Base-by-base conservation (phyloP, 768 basidiomycete genomes). In the Melanogaster broomeanus region DNA sequence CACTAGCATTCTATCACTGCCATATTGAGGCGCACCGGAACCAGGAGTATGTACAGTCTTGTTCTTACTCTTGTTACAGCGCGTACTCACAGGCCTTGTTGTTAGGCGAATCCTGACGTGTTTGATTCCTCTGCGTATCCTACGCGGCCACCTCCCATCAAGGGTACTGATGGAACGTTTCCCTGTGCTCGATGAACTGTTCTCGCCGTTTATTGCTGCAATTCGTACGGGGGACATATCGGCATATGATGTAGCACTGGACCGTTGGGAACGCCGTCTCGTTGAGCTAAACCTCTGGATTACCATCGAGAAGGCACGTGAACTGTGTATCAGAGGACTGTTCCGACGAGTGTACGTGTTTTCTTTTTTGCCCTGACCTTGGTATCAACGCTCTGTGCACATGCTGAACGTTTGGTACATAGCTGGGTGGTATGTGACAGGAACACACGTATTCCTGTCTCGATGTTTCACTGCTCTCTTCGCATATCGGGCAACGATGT, bases 201-300 rank as follows among this genome's bases (percentile, higher is more conserved):
- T 88, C 71, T 62, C 74, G 3, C 92, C 93, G 0, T 98, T 98
- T 69, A 79, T 93, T 51, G 52, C 70, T 16, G 92, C 95, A 6
- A 88, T 97, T 56, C 81, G 83, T 24, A 65, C 67, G 16, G 93
- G 95, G 1, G 83, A 97, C 61, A 75, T 98, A 18, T 72, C 79
- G 24, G 77, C 76, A n/a, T 99, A 90, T 58, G 97, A 99, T 62
- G 61, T 72, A 12, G 85, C 93, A 1, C 76, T 99, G 15, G 83
- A 87, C 53, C 75, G 69, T 45, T 79, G 74, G 72, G 90, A 96
- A 65, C 73, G 77, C 42, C 73, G 85, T 38, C 78, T 98, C 6
- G 81, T 97, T n/a, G 87, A 90, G 45, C 78, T 94, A 42, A 95
- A 91, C 55, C 76, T 93, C 8, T 94, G 87, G 79, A 77, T 97